Base-by-base conservation (phyloP, 2,329 filamentous ascomycete species). In the Clarireedia hainanense region DNA sequence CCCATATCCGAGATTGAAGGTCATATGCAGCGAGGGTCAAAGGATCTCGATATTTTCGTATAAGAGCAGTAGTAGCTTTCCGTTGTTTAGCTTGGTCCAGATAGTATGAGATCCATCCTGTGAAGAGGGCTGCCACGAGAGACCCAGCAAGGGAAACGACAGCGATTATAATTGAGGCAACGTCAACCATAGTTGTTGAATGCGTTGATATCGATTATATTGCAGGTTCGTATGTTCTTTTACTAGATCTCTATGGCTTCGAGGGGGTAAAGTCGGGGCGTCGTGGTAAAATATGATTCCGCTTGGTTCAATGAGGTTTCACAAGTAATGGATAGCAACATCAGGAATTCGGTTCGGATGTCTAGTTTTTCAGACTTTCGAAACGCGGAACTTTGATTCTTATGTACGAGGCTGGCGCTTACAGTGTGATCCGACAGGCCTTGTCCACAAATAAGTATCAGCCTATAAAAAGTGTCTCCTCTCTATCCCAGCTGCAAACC, bases 11-110 rank as follows among this genome's bases (percentile, higher is more conserved):
- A 36, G 63, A 65, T 42, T 65, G 63, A 1, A 65, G 60, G 37
- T 65, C 63, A 24, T 47, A 62, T 6, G 62, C 58, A 2, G 63
- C 63, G 15, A 65, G 56, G 27, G 58, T 59, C 17, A 65, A 58
- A 47, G 63, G 63, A 47, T 65, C 63, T 52, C 62, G 53, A 47
- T 65, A 65, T 61, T 65, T 65, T 47, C 62, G 62, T 10, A 65
- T 58, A 6, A 65, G 40, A 17, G 59, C 58, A 54, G 62, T 64
- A 17, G 63, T 57, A 47, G 60, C 63, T 37, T 59, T 52, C 4
- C 61, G 61, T 20, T 59, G 61, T 57, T 60, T 63, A 39, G 58
- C 58, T 54, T 65, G 61, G 43, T 65, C 63, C 36, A 65, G 55
- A 42, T 64, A 65, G 49, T 59, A 65, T 43, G 62, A 62, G 24